Evolutionary conservation across 768 basidiomycete genomes (phyloP).

Genomic region (Dacryopinax primogenitus): DNA sequence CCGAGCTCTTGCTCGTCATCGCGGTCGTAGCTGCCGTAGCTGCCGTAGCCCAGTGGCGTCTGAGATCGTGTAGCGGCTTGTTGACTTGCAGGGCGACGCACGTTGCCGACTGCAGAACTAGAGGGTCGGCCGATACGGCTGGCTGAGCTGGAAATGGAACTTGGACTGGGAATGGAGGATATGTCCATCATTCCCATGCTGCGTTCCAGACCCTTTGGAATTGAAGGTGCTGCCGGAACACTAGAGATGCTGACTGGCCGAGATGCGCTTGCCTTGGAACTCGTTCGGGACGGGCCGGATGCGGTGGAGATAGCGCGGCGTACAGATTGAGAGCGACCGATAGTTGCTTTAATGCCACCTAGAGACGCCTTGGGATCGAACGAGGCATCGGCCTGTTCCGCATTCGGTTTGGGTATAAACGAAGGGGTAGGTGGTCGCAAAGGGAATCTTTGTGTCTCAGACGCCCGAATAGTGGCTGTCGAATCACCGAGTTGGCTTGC

Average conservation of each 20-base stretch:
- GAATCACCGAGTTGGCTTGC: neutral
- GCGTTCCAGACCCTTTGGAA: neutral
- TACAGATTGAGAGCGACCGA: neutral
- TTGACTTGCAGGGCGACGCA: neutral
- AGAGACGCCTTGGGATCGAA: neutral
- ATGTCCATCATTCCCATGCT: neutral
- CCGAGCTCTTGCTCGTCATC: slow-evolving; percentile 2
- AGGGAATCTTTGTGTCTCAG: neutral
- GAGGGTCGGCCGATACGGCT: neutral
- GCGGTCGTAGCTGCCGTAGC: neutral
- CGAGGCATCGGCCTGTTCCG: neutral
- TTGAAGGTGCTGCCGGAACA: neutral
- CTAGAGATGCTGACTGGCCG: neutral
- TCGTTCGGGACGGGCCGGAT: neutral
- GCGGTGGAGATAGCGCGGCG: slow-evolving; percentile 1
- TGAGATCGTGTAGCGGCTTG: neutral
- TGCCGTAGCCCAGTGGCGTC: neutral
- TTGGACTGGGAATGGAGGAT: neutral
- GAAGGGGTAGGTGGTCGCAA: neutral
- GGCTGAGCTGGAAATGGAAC: neutral
- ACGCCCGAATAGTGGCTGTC: neutral
- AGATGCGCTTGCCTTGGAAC: neutral
- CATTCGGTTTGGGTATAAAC: neutral
- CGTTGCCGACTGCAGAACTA: neutral
- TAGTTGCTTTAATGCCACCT: neutral